Base-by-base conservation (phyloP, 495 filamentous ascomycete genomes). In the Lasiosphaeria hispida region DNA sequence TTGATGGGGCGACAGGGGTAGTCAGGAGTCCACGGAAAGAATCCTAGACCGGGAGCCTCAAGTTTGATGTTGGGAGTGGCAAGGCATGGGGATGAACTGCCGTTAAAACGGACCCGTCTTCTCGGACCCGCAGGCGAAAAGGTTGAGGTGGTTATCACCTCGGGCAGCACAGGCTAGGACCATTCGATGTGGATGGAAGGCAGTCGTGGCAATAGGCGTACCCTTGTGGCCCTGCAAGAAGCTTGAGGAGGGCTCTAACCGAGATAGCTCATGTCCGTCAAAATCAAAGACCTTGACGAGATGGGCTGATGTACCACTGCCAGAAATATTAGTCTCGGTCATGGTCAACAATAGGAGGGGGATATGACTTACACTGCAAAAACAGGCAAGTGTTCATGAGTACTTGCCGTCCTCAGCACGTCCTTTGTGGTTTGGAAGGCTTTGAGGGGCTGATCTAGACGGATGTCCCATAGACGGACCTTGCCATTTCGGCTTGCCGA, bases 301-400 rank as follows among this genome's bases (percentile, higher is more conserved):
- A 69, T 96, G 92, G 44, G 86, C 84, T 53, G 90, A 90, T 10
- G 91, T 91, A 59, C 93, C 95, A 57, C 91, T 96, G 63, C 15
- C n/a, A 45, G 14, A 15, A 44, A 34, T 75, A 69, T 57, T 61
- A 55, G 47, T 8, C 55, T 52, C 8, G 7, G 35, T 13, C 18
- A 14, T 17, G 1, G 14, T 15, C 8, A 40, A 39, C n/a, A 49
- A 50, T 9, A 40, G 63, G n/a, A 44, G 14, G 19, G 47, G 43
- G 17, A 13, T 42, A 7, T 30, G 47, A 85, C 89, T 75, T 89
- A 96, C 91, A 92, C 85, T 65, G 91, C 91, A 78, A 97, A 96
- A 7, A 99, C 92, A 33, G 94, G 94, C 44, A 96, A 85, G 74
- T 97, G 95, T 70, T 99, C 94, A 73, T 99, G 94, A 19, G 94